Percentiles rank a stretch among this genome's conserved stretches.
These are phyloP conservation scores for Bocquillonia castaneifolia DNA, from an alignment of 441 rosid species.

Conservation along the genomic window DNA sequence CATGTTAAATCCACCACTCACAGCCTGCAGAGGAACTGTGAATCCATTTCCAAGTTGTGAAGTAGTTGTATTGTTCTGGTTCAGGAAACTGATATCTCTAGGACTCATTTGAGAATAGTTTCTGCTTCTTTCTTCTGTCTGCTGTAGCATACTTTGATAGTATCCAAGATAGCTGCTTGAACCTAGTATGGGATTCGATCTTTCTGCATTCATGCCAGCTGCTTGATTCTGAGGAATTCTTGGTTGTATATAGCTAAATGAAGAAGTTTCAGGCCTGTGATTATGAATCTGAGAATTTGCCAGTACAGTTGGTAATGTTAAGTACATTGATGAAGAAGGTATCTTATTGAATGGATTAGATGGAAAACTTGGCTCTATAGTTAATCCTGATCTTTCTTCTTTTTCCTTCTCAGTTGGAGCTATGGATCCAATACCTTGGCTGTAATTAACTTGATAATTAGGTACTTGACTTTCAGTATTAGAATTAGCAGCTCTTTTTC, in stretches of 20 bases:
- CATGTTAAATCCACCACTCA: constrained; percentile 24
- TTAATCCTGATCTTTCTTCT: constrained; percentile 28
- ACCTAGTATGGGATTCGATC: constrained; percentile 28
- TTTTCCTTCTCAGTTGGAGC: constrained; percentile 26
- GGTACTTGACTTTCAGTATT: constrained; percentile 17
- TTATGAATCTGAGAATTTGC: constrained; percentile 19
- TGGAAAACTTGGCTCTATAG: constrained; percentile 26
- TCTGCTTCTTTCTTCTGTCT: constrained; percentile 35
- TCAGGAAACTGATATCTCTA: constrained; percentile 22
- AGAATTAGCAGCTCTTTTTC: constrained; percentile 28
- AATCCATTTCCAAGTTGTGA: constrained; percentile 33
- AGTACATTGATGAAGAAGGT: constrained; percentile 42
- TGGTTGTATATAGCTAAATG: constrained; percentile 33
- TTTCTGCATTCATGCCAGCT: constrained; percentile 25
- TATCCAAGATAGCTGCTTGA: constrained; percentile 32
- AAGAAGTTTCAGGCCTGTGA: constrained; percentile 30
- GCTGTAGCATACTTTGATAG: constrained; percentile 29
- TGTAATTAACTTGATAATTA: constrained; percentile 19
- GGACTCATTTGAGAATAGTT: constrained; percentile 25
- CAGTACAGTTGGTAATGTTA: constrained; percentile 32
- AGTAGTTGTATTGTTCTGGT: constrained; percentile 21
- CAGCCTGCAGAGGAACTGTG: constrained; percentile 34
- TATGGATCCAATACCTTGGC: constrained; percentile 23
- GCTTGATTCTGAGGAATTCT: constrained; percentile 29
- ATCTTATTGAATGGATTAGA: constrained; percentile 26